A percentile compares a stretch with the other conserved stretches of the same genome.
These are phyloP conservation scores for Penicillium cinerascens DNA, from an alignment of 495 filamentous ascomycete genomes.

Conservation along the genomic window DNA sequence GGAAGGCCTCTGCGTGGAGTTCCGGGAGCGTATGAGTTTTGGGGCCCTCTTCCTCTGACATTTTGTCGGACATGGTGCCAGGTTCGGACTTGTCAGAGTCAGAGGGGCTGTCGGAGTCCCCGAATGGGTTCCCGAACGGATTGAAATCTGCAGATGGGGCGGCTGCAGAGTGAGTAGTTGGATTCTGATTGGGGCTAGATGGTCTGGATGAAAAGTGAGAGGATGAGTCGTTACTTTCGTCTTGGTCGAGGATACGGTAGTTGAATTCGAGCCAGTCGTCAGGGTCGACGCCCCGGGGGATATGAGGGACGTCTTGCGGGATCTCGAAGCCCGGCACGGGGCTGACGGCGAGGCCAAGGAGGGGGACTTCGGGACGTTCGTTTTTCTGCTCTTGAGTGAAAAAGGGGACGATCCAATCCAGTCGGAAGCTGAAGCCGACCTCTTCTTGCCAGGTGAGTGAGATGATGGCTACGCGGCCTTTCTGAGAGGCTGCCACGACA, in stretches of 20 bases:
- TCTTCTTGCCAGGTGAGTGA: slow-evolving; percentile 55
- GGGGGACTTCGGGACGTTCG: slow-evolving; percentile 40
- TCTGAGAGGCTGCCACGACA: slow-evolving; percentile 67
- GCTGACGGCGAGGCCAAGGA: slow-evolving; percentile 55
- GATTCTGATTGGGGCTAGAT: background rate
- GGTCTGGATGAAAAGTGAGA: background rate
- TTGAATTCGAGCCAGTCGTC: slow-evolving; percentile 32
- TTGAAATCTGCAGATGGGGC: background rate
- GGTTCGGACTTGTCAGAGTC: background rate
- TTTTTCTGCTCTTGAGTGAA: slow-evolving; percentile 40
- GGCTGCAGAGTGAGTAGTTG: background rate
- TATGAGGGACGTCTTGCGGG: slow-evolving; percentile 35
- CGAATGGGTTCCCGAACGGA: too few species aligned
- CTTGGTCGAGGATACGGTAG: slow-evolving; percentile 26
- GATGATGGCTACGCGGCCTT: slow-evolving; percentile 71
- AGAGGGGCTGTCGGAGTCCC: background rate
- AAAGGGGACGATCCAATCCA: slow-evolving; percentile 58
- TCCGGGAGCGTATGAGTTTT: slow-evolving; percentile 31
- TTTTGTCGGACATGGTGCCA: background rate
- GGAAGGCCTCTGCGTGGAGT: slow-evolving; percentile 37
- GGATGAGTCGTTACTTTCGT: slow-evolving; percentile 9
- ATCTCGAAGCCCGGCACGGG: slow-evolving; percentile 60
- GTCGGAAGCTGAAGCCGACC: slow-evolving; percentile 42
- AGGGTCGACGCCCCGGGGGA: slow-evolving; percentile 25
- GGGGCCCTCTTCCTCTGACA: background rate